Base-by-base conservation (phyloP, 2,329 filamentous ascomycete genomes). In the Neopestalotiopsis clavispora region DNA sequence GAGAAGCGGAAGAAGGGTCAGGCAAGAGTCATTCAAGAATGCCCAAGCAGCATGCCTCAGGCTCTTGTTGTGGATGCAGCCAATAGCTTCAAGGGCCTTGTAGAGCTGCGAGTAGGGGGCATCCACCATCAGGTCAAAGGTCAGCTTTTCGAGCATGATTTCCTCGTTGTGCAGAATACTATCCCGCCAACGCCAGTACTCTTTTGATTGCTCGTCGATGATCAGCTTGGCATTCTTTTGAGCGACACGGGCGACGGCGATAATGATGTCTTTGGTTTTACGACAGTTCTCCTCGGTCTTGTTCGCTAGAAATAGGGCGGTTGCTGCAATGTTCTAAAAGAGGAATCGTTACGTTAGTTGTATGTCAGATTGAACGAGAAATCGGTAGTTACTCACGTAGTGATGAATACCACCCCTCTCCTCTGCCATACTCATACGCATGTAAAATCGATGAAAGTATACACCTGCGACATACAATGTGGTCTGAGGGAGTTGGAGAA, bases 131-230 rank as follows among this genome's bases (percentile, higher is more conserved):
- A 99, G 85, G 78, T 99, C 96, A 79, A 99, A 99, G 70, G 95
- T 98, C 20, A 99, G 85, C 60, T 90, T 90, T 79, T 98, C 96
- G 17, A 99, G 87, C 83, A 99, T 92, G 58, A 95, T 85, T 78
- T 98, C 96, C 81, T 99, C 96, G 77, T 97, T 94, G 72, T 92
- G 91, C 14, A 98, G 84, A 68, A 99, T 97, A 69, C 92, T 96
- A 78, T 99, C 96, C 70, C 94, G 90, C 96, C 96, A 99, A 76
- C 93, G 90, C 96, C 96, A 99, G 79, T 96, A 99, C 78, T 99
- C 96, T 77, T 98, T 98, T 74, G 93, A 97, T 80, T 98, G 95
- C 81, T 98, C 96, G 78, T 99, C 96, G 66, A 98, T 93, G 67
- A 95, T 85, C 69, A 98, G 88, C 75, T 94, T 93, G 1, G 94